Evolutionary conservation across 2,329 filamentous ascomycete genomes (phyloP), one percentile per base, ranked within the genome.

Genomic region (Bipolaris oryzae): DNA sequence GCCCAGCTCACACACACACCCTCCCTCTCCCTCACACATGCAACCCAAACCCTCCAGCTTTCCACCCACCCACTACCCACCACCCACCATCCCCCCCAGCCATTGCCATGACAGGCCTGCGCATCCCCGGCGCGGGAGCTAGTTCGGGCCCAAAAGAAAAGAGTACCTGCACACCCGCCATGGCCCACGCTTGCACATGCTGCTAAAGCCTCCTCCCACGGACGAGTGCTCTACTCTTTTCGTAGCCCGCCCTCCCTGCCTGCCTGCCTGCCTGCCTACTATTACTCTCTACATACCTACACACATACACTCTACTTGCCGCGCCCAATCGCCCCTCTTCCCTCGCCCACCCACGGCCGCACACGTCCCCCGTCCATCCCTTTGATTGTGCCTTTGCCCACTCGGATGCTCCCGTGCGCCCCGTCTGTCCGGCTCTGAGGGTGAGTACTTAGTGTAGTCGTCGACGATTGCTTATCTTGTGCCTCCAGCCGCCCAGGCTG

Each of bases 81-180:
- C 61, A 28, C 49, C 60, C 63, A 56, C 58, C 54, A 55, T 43
- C 43, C 59, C 57, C 61, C 61, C 60, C 59, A 58, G 53, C 43
- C 51, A 68, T 67, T 59, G 53, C 43, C 51, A 68, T 67, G 60
- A 61, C 65, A 66, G 62, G 66, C 60, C 62, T 68, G 64, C 66
- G 57, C 61, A 62, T 67, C 62, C 67, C 70, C 64, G 62, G 71
- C 70, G 69, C 72, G 69, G 70, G 64, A 70, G 69, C 72, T 74
- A 73, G 66, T 55, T 62, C 57, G 56, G 62, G 60, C 63, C 66
- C 63, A 73, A 71, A 70, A 69, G 60, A 15, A 65, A 69, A 64
- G 62, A 72, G 66, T 68, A 64, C 70, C 69, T 73, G 70, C 67
- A 68, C 69, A 67, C 67, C 50, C 4, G 20, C 63, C 57, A 64